These are phyloP conservation scores for Kalaharituber pfeilii DNA, from an alignment of 2,329 filamentous ascomycete species.

Conservation along the genomic window DNA sequence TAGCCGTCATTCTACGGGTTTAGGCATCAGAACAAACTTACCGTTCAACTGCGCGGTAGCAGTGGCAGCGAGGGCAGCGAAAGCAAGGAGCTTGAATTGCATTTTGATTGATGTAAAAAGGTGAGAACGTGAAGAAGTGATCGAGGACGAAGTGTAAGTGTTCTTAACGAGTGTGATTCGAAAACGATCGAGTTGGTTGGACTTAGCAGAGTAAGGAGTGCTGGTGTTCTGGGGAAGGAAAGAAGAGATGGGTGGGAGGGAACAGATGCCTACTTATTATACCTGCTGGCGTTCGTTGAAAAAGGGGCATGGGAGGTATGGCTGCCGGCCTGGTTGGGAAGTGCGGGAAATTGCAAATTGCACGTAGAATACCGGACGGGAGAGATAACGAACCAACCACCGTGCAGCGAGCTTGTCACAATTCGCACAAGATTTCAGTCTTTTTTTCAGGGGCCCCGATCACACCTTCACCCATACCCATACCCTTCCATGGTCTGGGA, in stretches of 20 bases:
- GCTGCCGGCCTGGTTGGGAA: not conserved
- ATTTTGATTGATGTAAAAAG: constrained; percentile 19
- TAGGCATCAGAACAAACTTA: constrained; percentile 1
- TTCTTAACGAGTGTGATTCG: constrained; percentile 1
- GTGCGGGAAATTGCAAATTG: constrained; percentile 1
- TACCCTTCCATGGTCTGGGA: too few relatives aligned
- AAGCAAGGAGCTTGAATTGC: constrained; percentile 21
- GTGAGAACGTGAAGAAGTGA: not conserved
- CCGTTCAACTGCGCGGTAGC: constrained; percentile 15
- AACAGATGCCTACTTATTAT: not conserved
- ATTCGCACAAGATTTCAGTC: not conserved
- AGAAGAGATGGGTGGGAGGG: not conserved
- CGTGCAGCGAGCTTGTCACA: not conserved
- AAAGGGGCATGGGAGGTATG: not conserved
- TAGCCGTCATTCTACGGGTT: not conserved
- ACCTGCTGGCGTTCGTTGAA: not conserved
- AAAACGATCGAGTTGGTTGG: constrained; percentile 2
- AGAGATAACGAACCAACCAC: constrained; percentile 1
- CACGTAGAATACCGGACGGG: not conserved
- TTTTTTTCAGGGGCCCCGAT: not conserved
- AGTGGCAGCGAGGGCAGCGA: constrained; percentile 19
- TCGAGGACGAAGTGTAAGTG: not conserved
- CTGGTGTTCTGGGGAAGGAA: not conserved
- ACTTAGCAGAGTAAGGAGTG: constrained; percentile 1
- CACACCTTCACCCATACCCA: too few relatives aligned